Percentiles rank a stretch among this genome's conserved stretches.
These are phyloP conservation scores for Debaryomyces subglobosus DNA, from an alignment of 1,139 yeast species.

Conservation along the genomic window DNA sequence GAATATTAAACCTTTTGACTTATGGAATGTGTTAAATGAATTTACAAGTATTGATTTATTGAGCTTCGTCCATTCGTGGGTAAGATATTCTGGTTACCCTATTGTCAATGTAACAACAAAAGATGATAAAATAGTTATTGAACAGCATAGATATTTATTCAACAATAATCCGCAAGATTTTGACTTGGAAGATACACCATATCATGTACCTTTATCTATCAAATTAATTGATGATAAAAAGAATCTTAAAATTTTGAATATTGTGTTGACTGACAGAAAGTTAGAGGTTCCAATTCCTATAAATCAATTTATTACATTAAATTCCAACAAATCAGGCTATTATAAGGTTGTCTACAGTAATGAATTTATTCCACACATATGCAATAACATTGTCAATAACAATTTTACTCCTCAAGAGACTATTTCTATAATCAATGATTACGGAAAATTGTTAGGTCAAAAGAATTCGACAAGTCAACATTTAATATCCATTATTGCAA, in stretches of 20 bases:
- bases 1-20: slow-evolving; percentile 54
- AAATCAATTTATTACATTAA: slow-evolving; percentile 32
- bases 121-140: slow-evolving; percentile 37
- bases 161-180: slow-evolving; percentile 26
- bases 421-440: slow-evolving; percentile 39
- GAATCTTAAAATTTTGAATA: slow-evolving; percentile 36
- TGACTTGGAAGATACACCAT: slow-evolving; percentile 48
- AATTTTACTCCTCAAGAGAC: slow-evolving; percentile 31
- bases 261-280: slow-evolving; percentile 53
- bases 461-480: slow-evolving; percentile 23
- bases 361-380: slow-evolving; percentile 25
- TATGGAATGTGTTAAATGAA: slow-evolving; percentile 52
- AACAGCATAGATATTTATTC: slow-evolving; percentile 55
- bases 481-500: slow-evolving; percentile 29
- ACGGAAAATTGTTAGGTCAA: slow-evolving; percentile 35
- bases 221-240: slow-evolving; percentile 29
- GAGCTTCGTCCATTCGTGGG: slow-evolving; percentile 60
- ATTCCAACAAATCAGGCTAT: slow-evolving; percentile 51
- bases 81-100: slow-evolving; percentile 61
- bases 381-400: slow-evolving; percentile 24
- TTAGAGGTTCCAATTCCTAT: slow-evolving; percentile 35
- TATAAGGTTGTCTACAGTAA: slow-evolving; percentile 37
- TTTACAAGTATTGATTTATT: slow-evolving; percentile 34
- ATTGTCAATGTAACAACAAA: slow-evolving; percentile 41
- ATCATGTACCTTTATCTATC: slow-evolving; percentile 56